A percentile compares a stretch with the other conserved stretches of the same genome.
Evolutionary conservation across 257 asterid species (phyloP).

Genomic region (Solanum infundibuliforme): DNA sequence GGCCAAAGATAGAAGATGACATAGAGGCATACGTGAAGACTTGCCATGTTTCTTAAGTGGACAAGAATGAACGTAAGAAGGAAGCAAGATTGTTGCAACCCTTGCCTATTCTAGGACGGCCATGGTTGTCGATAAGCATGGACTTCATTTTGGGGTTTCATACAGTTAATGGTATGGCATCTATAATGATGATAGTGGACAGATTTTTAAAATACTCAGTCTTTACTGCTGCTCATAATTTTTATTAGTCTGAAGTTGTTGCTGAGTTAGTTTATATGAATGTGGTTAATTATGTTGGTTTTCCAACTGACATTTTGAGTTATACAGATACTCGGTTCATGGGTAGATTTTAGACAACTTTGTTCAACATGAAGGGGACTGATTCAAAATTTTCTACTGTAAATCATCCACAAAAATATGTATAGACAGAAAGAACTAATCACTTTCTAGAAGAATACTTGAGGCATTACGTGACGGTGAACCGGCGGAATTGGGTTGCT

Average conservation of each 20-base stretch:
- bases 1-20: too few species aligned
- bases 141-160: not conserved
- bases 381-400: not conserved
- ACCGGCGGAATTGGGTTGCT: too few species aligned
- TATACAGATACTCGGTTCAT: too few species aligned
- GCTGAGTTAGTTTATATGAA: not conserved
- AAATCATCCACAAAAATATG: not conserved
- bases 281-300: too few species aligned
- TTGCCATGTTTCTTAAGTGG: not conserved
- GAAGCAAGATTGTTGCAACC: not conserved
- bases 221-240: not conserved
- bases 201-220: not conserved
- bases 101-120: not conserved
- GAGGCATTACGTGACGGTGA: too few species aligned
- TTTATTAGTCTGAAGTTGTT: not conserved
- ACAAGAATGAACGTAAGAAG: not conserved
- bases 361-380: not conserved
- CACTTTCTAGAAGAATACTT: too few species aligned
- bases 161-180: not conserved
- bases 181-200: not conserved
- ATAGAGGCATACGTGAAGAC: too few species aligned
- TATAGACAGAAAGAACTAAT: too few species aligned
- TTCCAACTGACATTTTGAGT: too few species aligned
- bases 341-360: not conserved
- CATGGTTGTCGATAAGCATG: not conserved